Evolutionary conservation across 768 basidiomycete genomes (phyloP), one percentile per base, ranked within the genome.

Genomic region (Albatrellus ellisii): DNA sequence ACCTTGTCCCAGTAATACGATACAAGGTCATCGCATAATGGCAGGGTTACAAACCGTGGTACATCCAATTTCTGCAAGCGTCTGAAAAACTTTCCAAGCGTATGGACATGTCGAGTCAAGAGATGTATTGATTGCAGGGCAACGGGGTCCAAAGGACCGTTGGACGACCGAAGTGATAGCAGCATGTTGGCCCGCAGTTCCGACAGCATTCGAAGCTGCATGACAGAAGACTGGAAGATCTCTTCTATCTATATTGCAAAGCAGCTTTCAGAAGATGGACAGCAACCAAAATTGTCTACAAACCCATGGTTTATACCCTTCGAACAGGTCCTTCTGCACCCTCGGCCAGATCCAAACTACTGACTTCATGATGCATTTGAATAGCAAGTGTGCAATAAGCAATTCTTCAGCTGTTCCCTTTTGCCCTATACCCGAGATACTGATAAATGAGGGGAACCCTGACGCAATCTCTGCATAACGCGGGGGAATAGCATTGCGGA

Each of bases 1-100:
- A 90, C 76, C 53, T 83, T 76, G 24, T 69, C 71, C 87, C 87
- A 90, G 54, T 87, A 88, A 51, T 75, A 88, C 22, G 85, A 62
- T 38, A 90, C 71, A 20, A 87, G 56, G 41, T 79, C 75, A 24
- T 68, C 70, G 51, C 77, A 84, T 33, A 62, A 58, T 2, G 82
- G 77, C 18, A 88, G 60, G 29, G 61, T 57, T 5, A 79, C 69
- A 54, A 90, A 89, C 15, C 73, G 73, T 29, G 63, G 44, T 15
- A 63, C 51, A 8, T 70, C 66, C 15, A 79, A 65, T 52, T 81
- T 76, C 47, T 87, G 80, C 49, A 88, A 53, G 25, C 79, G 69
- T 35, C 83, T 68, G 63, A 87, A 89, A 52, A 81, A 77, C 58
- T 88, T 89, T 11, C 86, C 88, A 51, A 86, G 79, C 25, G 72